Evolutionary conservation across 1,139 yeast genomes (phyloP), one percentile per base, ranked within the genome.

Genomic region (Zhuliangozyma parablackwelliae): DNA sequence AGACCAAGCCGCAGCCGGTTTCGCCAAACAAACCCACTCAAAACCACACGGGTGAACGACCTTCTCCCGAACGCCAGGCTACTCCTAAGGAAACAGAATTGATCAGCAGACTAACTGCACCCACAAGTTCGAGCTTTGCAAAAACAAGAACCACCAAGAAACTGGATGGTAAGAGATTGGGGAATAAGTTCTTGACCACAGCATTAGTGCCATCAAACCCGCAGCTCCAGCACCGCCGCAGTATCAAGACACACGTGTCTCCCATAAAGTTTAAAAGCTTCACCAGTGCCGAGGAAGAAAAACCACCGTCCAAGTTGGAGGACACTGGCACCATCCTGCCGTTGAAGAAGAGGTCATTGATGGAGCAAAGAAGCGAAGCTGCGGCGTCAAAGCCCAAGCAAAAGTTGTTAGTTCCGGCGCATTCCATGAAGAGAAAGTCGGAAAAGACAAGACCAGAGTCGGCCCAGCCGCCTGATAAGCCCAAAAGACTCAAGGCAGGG

Each of bases 171-270:
- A 34, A 32, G 24, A 39, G 34, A 26, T 2, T 29, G 13, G 40
- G 57, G 41, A 66, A 65, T 37, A 53, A 59, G 41, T 65, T 67
- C 38, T 53, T 67, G 31, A 61, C 71, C 0, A 65, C 72, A 3
- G 59, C 65, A 3, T 49, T 67, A 26, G 61, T 60, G 21, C 35
- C 48, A 40, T 27, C 47, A 37, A 25, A 38, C 33, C 41, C 39
- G 5, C 38, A 34, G 10, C 31, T 28, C 16, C 34, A 9, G 30
- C 23, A 32, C 12, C 31, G 6, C 30, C 24, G 24, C 7, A 23
- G 24, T 6, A 9, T 23, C 24, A 23, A 23, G 24, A 9, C 24
- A 9, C 31, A 33, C 13, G 29, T 21, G 3, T 39, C 42, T 4
- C 42, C 42, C 5, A 5, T 32, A 6, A 39, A 36, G 23, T 16